phyloP scores from a whole-genome alignment of 176 grass and related monocot genomes.

The Aegilops longissima region DNA sequence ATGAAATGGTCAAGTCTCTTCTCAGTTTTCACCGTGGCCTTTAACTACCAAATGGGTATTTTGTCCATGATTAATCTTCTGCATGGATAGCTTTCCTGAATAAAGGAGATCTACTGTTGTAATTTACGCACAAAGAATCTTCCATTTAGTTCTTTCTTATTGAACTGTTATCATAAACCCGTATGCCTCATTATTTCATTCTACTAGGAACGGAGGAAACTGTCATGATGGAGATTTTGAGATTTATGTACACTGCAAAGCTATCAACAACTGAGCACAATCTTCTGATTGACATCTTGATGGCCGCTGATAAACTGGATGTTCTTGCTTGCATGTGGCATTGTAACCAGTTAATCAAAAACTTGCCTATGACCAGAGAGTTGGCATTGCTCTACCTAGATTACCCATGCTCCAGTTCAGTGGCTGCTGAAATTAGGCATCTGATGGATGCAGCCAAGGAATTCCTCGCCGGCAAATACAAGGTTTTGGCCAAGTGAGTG shows the following conservation, averaged over 20 bases:
- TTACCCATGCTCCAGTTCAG: slow-evolving; percentile 59
- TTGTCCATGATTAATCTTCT: too few species aligned
- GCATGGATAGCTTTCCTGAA: not conserved
- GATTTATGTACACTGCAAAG: slow-evolving; percentile 89
- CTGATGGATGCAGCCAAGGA: slow-evolving; percentile 54
- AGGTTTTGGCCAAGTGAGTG: slow-evolving; percentile 48
- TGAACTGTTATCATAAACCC: not conserved
- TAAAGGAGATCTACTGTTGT: not conserved
- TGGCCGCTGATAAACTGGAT: slow-evolving; percentile 92
- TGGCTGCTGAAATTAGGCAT: slow-evolving; percentile 47
- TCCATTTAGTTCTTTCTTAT: not conserved
- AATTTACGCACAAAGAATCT: not conserved
- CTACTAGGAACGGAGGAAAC: slow-evolving; percentile 74
- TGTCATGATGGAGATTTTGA: slow-evolving; percentile 78
- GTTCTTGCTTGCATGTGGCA: slow-evolving; percentile 89
- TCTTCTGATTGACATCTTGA: slow-evolving; percentile 67
- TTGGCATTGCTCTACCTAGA: slow-evolving; percentile 89
- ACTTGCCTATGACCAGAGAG: slow-evolving; percentile 77
- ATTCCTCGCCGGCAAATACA: slow-evolving; percentile 54
- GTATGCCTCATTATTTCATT: not conserved
- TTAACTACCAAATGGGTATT: not conserved
- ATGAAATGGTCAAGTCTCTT: not conserved
- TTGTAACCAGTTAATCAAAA: slow-evolving; percentile 82
- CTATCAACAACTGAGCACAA: slow-evolving; percentile 58
- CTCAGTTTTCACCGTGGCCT: not conserved